phyloP scores from a whole-genome alignment of 2,329 filamentous ascomycete genomes.

The Tolypocladium capitatum region DNA sequence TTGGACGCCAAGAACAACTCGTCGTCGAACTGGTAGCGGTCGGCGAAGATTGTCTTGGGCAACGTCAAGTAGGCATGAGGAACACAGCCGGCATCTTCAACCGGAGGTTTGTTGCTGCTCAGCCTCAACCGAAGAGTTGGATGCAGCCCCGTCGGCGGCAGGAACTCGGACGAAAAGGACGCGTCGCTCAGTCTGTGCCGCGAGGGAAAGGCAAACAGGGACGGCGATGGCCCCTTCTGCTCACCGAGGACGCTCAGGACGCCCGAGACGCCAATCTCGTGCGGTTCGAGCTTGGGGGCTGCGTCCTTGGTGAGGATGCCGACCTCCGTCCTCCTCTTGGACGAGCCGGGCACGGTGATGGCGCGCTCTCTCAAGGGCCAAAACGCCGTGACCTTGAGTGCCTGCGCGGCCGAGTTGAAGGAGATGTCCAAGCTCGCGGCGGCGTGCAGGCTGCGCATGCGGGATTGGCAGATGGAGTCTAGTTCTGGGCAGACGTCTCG shows the following conservation, averaged over 20 bases:
- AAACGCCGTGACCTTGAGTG: conserved; percentile 49
- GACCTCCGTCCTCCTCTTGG: conserved; percentile 55
- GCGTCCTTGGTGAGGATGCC: conserved; percentile 60
- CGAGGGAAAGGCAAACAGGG: conserved; percentile 72
- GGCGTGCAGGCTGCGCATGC: conserved; percentile 27
- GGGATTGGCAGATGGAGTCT: conserved; percentile 35
- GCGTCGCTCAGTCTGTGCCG: conserved; percentile 52
- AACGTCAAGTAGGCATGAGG: conserved; percentile 73
- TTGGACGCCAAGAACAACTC: conserved; percentile 68
- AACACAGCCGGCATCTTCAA: conserved; percentile 47
- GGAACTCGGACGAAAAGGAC: conserved; percentile 50
- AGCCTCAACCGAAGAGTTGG: conserved; percentile 63
- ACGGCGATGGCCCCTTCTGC: conserved; percentile 56
- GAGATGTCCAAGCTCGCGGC: conserved; percentile 64
- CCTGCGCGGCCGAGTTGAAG: conserved; percentile 54
- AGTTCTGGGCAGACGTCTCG: conserved; percentile 34
- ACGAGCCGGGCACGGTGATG: conserved; percentile 26
- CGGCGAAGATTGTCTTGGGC: conserved; percentile 68
- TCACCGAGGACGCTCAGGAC: conserved; percentile 68
- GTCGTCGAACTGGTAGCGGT: conserved; percentile 74
- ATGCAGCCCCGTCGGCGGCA: conserved; percentile 67
- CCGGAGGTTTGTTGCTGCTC: conserved; percentile 34
- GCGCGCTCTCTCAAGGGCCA: conserved; percentile 39
- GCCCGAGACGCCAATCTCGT: conserved; percentile 69
- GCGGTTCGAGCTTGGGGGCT: conserved; percentile 43